These are phyloP conservation scores for Fraxinus xanthoxyloides DNA, from an alignment of 305 asterid species.

Conservation along the genomic window DNA sequence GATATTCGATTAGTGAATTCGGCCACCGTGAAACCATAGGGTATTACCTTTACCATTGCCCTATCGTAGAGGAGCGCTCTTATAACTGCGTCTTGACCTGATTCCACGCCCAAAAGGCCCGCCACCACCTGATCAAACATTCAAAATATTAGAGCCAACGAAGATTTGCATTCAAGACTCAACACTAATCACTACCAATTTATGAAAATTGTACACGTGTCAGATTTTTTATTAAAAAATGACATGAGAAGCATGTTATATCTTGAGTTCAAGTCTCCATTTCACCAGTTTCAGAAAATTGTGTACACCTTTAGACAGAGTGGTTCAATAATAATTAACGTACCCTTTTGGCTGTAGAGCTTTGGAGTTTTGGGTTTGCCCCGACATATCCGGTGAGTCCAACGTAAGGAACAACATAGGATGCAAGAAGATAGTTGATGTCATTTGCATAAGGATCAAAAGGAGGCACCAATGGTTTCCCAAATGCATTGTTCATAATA, in stretches of 20 bases:
- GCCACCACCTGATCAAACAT: constrained; percentile 46
- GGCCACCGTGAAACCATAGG: constrained; percentile 48
- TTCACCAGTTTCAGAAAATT: neutral
- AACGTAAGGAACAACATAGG: constrained; percentile 73
- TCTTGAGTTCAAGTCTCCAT: neutral
- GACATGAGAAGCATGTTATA: neutral
- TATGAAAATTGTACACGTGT: neutral
- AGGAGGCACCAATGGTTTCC: constrained; percentile 44
- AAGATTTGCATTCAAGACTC: neutral
- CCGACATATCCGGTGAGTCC: constrained; percentile 95
- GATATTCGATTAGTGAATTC: constrained; percentile 55
- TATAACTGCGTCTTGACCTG: constrained; percentile 72
- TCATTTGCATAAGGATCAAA: constrained; percentile 77
- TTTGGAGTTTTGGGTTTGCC: constrained; percentile 59
- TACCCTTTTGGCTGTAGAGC: constrained; percentile 53
- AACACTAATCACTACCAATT: neutral
- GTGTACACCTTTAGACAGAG: neutral
- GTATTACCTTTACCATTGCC: constrained; percentile 34
- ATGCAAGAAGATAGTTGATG: constrained; percentile 68
- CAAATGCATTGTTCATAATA: constrained; percentile 44
- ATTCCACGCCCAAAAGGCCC: constrained; percentile 61
- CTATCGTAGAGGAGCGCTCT: constrained; percentile 46
- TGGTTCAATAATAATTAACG: neutral
- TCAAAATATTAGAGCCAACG: neutral
- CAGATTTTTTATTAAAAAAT: too few relatives aligned